Percentiles rank a stretch among this genome's conserved stretches.
These are phyloP conservation scores for Dictyostelium purpureum DNA, from an alignment of 78 protist species.

Conservation along the genomic window DNA sequence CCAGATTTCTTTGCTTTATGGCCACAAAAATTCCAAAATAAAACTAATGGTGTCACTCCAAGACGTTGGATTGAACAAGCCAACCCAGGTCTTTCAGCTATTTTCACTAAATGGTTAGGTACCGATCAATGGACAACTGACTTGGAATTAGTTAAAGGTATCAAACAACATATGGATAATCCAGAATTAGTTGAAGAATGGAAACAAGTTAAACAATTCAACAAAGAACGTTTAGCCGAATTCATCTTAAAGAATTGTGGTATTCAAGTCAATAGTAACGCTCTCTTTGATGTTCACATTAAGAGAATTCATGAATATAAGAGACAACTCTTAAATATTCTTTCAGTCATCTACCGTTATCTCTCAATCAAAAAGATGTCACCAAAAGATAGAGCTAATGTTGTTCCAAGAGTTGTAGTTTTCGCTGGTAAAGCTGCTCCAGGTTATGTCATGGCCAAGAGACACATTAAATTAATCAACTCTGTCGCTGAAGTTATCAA, in stretches of 20 bases:
- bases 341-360: conserved; percentile 77
- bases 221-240: conserved; percentile 91
- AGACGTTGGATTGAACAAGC: conserved; percentile 95
- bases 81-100: conserved; percentile 88
- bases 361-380: conserved; percentile 62
- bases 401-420: conserved; percentile 88
- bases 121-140: conserved; percentile 89
- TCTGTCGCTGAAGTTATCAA: conserved; percentile 95
- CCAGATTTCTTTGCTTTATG: conserved; percentile 88
- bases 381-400: conserved; percentile 60
- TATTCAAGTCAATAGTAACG: conserved; percentile 83
- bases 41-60: conserved; percentile 98
- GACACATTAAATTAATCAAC: conserved; percentile 94
- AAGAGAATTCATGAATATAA: conserved; percentile 99
- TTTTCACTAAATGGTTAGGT: conserved; percentile 85
- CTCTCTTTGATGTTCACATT: conserved; percentile 96
- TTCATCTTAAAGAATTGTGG: conserved; percentile 83
- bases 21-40: conserved; percentile 93
- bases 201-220: conserved; percentile 66
- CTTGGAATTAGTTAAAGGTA: conserved; percentile 76
- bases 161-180: conserved; percentile 86
- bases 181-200: conserved; percentile 66
- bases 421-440: conserved; percentile 98
- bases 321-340: conserved; percentile 95
- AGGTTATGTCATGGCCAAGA: conserved; percentile 96